These are phyloP conservation scores for Fraxinus nigra DNA, from an alignment of 305 asterid species.

Conservation along the genomic window DNA sequence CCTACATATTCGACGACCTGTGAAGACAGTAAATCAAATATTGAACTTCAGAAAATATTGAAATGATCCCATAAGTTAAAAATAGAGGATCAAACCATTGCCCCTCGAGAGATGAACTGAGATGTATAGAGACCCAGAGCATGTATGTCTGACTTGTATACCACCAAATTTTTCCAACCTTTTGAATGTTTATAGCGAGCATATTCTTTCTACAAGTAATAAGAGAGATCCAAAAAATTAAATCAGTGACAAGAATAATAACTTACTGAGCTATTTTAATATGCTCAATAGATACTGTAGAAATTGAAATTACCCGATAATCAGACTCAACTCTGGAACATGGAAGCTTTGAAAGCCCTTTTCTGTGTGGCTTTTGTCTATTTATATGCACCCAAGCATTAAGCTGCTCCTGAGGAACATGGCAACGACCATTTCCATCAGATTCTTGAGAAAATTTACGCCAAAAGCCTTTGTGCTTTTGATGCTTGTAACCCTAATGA, in stretches of 20 bases:
- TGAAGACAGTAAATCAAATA: slow-evolving; percentile 8
- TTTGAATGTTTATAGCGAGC: slow-evolving; percentile 56
- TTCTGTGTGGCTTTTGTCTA: slow-evolving; percentile 39
- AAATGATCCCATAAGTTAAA: slow-evolving; percentile 15
- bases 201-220: slow-evolving; percentile 53
- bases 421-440: slow-evolving; percentile 42
- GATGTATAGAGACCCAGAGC: slow-evolving; percentile 76
- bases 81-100: slow-evolving; percentile 46
- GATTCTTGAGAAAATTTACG: slow-evolving; percentile 32
- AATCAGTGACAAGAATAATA: slow-evolving; percentile 11
- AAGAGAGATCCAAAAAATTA: slow-evolving; percentile 17
- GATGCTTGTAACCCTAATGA: slow-evolving; percentile 59
- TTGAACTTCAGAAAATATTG: neutral
- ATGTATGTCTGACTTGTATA: slow-evolving; percentile 68
- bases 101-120: slow-evolving; percentile 50
- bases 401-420: slow-evolving; percentile 69
- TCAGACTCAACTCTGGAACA: slow-evolving; percentile 43
- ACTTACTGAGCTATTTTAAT: slow-evolving; percentile 9
- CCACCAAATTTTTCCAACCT: slow-evolving; percentile 64
- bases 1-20: slow-evolving; percentile 75
- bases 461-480: slow-evolving; percentile 42
- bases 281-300: slow-evolving; percentile 8
- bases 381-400: slow-evolving; percentile 66
- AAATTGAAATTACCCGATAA: slow-evolving; percentile 40
- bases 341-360: slow-evolving; percentile 35